Conservation (phyloP, 352 stramenopile genomes). For the Aphanomyces cochlioides region DNA sequence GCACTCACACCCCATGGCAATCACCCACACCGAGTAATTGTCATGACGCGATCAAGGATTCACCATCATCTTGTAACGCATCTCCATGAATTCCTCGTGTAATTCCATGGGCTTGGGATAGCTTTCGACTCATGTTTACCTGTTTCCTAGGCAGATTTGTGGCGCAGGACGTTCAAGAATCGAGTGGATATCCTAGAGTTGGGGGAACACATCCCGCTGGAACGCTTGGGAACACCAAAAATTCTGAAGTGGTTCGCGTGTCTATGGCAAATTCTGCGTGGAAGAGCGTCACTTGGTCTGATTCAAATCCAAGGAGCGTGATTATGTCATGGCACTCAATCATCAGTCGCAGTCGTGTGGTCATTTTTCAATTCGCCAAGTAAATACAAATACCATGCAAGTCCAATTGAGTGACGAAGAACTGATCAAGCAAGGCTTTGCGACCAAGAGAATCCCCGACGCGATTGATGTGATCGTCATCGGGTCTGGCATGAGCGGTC, state of each 20-base stretch:
- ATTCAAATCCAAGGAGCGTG: not conserved
- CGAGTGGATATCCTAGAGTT: not conserved
- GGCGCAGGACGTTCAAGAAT: not conserved
- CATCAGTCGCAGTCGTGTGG: not conserved
- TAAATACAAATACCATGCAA: slow-evolving; percentile 19
- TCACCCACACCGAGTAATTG: too few relatives aligned
- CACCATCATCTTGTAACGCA: too few relatives aligned
- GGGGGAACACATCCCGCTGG: not conserved
- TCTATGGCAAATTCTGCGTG: too few relatives aligned
- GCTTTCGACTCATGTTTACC: too few relatives aligned
- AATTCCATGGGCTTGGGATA: too few relatives aligned
- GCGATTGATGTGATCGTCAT: slow-evolving; percentile 45
- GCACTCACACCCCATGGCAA: too few relatives aligned
- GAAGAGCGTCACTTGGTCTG: not conserved
- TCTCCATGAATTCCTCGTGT: too few relatives aligned
- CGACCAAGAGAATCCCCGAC: slow-evolving; percentile 30
- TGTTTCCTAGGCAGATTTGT: too few relatives aligned
- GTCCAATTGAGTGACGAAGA: slow-evolving; percentile 25
- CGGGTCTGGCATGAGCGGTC: slow-evolving; percentile 41
- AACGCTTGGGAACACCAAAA: not conserved
- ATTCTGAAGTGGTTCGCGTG: not conserved
- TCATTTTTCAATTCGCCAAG: slow-evolving; percentile 23
- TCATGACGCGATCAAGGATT: too few relatives aligned
- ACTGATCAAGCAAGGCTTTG: slow-evolving; percentile 31
- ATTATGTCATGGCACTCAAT: not conserved